phyloP scores from a whole-genome alignment of 148 eudicot species.

The Chenopodium formosanum region DNA sequence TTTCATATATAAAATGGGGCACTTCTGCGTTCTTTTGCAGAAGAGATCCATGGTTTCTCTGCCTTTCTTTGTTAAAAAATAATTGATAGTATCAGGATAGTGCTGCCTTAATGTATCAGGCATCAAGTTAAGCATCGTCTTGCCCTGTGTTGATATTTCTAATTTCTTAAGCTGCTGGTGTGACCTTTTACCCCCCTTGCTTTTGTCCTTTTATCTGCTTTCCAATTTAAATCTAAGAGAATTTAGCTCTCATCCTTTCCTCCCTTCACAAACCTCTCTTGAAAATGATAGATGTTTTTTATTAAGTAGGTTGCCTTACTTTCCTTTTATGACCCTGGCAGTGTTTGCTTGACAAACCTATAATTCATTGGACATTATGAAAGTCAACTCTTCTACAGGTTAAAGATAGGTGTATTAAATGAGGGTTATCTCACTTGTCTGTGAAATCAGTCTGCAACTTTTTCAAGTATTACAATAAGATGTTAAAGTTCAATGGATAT shows the following conservation, averaged over 20 bases:
- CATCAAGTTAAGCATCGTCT: background rate
- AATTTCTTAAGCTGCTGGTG: background rate
- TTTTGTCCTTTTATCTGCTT: too few species aligned
- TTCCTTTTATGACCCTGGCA: background rate
- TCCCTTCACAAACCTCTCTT: too few species aligned
- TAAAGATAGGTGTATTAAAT: background rate
- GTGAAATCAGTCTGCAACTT: background rate
- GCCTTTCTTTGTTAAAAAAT: background rate
- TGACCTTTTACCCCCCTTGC: background rate
- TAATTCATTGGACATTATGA: background rate
- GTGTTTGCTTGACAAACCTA: background rate
- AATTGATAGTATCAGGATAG: background rate
- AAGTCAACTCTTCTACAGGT: too few species aligned
- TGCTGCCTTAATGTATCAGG: background rate
- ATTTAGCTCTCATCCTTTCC: too few species aligned
- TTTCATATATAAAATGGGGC: background rate
- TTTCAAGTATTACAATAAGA: background rate
- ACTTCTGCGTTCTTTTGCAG: background rate
- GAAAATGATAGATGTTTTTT: too few species aligned
- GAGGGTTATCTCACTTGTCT: background rate
- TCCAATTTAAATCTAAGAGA: too few species aligned
- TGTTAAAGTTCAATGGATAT: too few species aligned
- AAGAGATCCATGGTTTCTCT: background rate
- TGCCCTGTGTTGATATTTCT: background rate
- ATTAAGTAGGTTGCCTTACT: too few species aligned